Base-by-base conservation (phyloP, 2,329 filamentous ascomycete genomes). In the Rhytidhysteron rufulum region DNA sequence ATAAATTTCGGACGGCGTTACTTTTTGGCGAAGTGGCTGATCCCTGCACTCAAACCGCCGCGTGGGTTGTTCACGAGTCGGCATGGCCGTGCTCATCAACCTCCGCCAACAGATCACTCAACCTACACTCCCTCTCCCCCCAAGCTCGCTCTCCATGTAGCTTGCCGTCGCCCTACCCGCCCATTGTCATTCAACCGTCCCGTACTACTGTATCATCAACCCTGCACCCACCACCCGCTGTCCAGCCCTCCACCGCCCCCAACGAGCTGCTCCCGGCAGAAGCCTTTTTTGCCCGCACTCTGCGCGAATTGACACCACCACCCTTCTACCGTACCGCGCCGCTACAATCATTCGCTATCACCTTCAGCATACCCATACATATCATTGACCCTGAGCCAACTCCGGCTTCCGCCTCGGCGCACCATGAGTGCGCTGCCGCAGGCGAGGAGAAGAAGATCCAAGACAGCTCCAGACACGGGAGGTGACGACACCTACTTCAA, bases 381-480 rank as follows among this genome's bases (percentile, higher is more conserved):
- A 32, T 44, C 45, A 55, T 53, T 58, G 54, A 53, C 39, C 50
- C 41, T 51, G 39, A 52, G 44, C 48, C 53, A 58, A 57, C 48
- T 33, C 49, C 45, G 42, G 34, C 42, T 55, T 40, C 43, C 49
- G 53, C 58, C 42, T 51, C 55, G 55, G 63, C 63, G 62, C 63
- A 65, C 51, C 35, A 67, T 67, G 65, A 66, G 60, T 60, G 63
- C 61, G 58, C 54, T 54, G 45, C 53, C 48, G 48, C 54, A 59
- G 51, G 55, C 53, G 42, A 58, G 53, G 53, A 60, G 55, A 55
- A 65, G 60, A 54, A 59, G 56, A 48, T 62, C 60, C 34, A 61
- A 55, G 50, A 51, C 55, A 22, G 59, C 57, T 45, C 53, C 55
- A 43, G 50, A 56, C 42, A 42, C 49, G 39, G 43, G 43, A 43